Percentiles rank a stretch among this genome's conserved stretches.
phyloP scores from a whole-genome alignment of 2,329 filamentous ascomycete genomes.

The Aspergillus fumigatus region DNA sequence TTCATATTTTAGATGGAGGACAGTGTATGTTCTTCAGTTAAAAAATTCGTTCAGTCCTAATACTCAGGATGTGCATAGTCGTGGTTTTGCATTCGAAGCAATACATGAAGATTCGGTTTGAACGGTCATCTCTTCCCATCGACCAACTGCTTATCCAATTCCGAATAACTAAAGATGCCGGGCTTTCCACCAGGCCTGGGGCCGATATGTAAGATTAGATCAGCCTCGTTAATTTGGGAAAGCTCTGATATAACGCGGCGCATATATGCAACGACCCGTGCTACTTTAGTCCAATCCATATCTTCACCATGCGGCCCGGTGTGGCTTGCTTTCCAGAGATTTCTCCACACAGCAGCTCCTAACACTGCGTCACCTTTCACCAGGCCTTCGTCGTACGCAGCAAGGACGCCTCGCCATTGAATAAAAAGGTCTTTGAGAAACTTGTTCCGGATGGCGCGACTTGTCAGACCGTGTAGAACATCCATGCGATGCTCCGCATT shows the following conservation, averaged over 20 bases:
- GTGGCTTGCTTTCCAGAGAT: slow-evolving; percentile 73
- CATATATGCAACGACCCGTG: slow-evolving; percentile 60
- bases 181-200: slow-evolving; percentile 33
- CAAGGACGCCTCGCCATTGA: slow-evolving; percentile 83
- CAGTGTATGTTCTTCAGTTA: neutral
- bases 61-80: slow-evolving; percentile 4
- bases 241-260: slow-evolving; percentile 53
- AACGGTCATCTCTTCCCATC: slow-evolving; percentile 23
- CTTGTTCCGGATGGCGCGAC: slow-evolving; percentile 53
- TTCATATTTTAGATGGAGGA: neutral
- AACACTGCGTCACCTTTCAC: slow-evolving; percentile 45
- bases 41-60: neutral
- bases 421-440: slow-evolving; percentile 82
- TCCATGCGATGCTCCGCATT: slow-evolving; percentile 66
- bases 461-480: slow-evolving; percentile 45
- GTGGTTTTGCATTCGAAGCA: neutral
- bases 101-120: neutral
- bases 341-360: slow-evolving; percentile 78
- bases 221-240: slow-evolving; percentile 50
- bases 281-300: slow-evolving; percentile 58
- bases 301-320: slow-evolving; percentile 39
- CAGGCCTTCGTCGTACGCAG: slow-evolving; percentile 55
- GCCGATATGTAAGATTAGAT: slow-evolving; percentile 49
- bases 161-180: slow-evolving; percentile 31
- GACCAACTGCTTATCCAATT: slow-evolving; percentile 37